Base-by-base conservation (phyloP, 1,284 basidiomycete species). In the Xerocomus minutiporus region DNA sequence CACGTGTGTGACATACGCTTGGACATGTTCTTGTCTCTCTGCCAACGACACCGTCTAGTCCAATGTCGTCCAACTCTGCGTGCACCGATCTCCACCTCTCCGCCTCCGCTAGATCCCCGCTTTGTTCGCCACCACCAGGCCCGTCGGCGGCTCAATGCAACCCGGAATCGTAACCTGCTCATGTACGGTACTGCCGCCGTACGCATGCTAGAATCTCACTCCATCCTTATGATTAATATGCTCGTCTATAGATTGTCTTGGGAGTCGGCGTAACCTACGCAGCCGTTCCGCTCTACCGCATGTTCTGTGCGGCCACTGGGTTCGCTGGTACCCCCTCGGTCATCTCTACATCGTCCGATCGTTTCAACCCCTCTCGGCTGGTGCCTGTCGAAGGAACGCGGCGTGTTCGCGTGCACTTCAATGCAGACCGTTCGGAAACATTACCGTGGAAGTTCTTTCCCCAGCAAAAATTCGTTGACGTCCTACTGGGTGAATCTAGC, bases 281-380 rank as follows among this genome's bases (percentile, higher is more conserved):
- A 17, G 92, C 97, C 31, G 97, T 99, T 1, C 97, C 97, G 0
- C 79, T 97, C 5, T 99, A 99, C 72, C 87, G 97, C 47, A 93
- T 93, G 66, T 99, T 99, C 75, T 99, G 97, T 70, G 89, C 93
- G 2, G 93, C 94, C 2, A 99, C 97, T 1, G 97, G 97, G 2
- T 99, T 96, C 67, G 91, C 88, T 9, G 97, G 97, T 2, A 96
- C 93, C 23, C 97, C 97, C 2, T 87, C 92, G 50, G 91, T 93
- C 40, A 17, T 64, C 5, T 70, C 69, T 8, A 67, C 55, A 1
- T 91, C 88, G 50, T 85, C 82, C 43, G 84, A 83, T 43, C 84
- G 85, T 35, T 96, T 92, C 66, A 83, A 86, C 50, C 79, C 93
- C 0, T 86, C 90, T 48, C 81, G 93, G 23, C 80, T 96, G 8